Evolutionary conservation across 2,329 filamentous ascomycete genomes (phyloP).

Genomic region (Basipetospora sp.): DNA sequence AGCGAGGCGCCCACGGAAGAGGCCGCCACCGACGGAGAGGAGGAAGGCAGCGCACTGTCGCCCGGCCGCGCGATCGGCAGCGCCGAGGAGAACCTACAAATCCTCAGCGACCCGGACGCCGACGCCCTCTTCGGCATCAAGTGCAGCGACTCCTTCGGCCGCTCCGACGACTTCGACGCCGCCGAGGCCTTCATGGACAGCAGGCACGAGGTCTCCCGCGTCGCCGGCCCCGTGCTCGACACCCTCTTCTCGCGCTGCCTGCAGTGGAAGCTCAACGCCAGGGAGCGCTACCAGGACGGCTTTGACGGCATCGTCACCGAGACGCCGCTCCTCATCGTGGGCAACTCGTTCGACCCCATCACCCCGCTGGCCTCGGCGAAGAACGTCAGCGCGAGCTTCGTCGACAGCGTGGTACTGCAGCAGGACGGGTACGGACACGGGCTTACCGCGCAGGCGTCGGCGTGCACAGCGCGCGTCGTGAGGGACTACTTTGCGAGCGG

Average conservation of each 20-base stretch:
- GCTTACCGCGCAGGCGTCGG: neutral
- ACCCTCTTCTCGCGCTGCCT: slow-evolving; percentile 14
- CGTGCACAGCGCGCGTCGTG: slow-evolving; percentile 3
- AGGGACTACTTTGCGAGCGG: slow-evolving; percentile 1
- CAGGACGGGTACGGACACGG: slow-evolving; percentile 32
- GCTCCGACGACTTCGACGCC: slow-evolving; percentile 6
- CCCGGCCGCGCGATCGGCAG: too few species aligned
- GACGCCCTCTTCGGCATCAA: slow-evolving; percentile 30
- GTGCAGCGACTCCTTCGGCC: slow-evolving; percentile 20
- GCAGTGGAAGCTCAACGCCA: slow-evolving; percentile 23
- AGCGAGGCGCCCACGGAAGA: slow-evolving; percentile 11
- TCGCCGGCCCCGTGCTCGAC: too few species aligned
- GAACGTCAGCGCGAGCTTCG: slow-evolving; percentile 30
- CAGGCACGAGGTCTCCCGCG: too few species aligned
- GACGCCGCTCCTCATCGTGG: slow-evolving; percentile 31
- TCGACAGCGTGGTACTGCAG: slow-evolving; percentile 29
- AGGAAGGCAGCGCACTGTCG: too few species aligned
- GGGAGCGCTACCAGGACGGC: slow-evolving; percentile 11
- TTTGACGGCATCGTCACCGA: slow-evolving; percentile 21
- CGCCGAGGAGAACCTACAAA: too few species aligned
- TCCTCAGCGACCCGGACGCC: slow-evolving; percentile 14
- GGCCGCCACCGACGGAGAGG: too few species aligned
- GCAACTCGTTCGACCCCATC: slow-evolving; percentile 31
- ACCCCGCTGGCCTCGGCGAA: slow-evolving; percentile 31
- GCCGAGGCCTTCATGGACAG: too few species aligned